Conservation (phyloP, 1,284 basidiomycete genomes). For the Ustilago esculenta region DNA sequence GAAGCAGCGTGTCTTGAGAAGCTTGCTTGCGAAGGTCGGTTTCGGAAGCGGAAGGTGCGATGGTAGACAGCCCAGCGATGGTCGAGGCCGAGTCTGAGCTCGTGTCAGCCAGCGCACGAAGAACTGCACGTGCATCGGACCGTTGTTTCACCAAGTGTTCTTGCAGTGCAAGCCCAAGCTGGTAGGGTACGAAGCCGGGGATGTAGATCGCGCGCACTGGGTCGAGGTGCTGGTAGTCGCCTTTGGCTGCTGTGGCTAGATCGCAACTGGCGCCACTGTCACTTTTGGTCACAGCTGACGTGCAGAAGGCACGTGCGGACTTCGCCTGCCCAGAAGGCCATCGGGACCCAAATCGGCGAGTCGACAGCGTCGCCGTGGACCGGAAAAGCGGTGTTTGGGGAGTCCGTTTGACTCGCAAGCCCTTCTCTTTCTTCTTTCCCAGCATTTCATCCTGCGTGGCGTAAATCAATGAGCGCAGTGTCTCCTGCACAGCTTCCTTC, state of each 20-base stretch:
- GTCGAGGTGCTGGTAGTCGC: conserved; percentile 21
- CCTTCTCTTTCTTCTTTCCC: conserved; percentile 5
- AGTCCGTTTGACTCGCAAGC: background rate
- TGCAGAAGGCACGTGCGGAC: conserved; percentile 9
- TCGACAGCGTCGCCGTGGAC: conserved; percentile 6
- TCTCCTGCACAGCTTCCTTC: background rate
- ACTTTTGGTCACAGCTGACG: background rate
- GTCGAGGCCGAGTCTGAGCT: conserved; percentile 76
- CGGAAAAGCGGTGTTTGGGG: background rate
- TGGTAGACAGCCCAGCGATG: conserved; percentile 69
- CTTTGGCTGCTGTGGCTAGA: conserved; percentile 16
- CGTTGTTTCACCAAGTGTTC: conserved; percentile 60
- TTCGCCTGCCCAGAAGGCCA: background rate
- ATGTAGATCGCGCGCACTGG: conserved; percentile 47
- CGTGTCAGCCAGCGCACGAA: conserved; percentile 78
- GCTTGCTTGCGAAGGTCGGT: conserved; percentile 61
- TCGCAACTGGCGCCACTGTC: conserved; percentile 7
- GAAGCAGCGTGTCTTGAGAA: conserved; percentile 69
- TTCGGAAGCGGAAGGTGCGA: conserved; percentile 71
- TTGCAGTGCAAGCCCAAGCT: conserved; percentile 57
- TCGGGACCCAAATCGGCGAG: background rate
- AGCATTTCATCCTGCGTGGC: conserved; percentile 16
- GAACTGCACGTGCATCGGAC: conserved; percentile 67
- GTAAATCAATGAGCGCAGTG: background rate
- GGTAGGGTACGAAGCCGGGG: conserved; percentile 62